phyloP scores from a whole-genome alignment of 192 early-diverging fungal genomes.

The Coemansia biformis region DNA sequence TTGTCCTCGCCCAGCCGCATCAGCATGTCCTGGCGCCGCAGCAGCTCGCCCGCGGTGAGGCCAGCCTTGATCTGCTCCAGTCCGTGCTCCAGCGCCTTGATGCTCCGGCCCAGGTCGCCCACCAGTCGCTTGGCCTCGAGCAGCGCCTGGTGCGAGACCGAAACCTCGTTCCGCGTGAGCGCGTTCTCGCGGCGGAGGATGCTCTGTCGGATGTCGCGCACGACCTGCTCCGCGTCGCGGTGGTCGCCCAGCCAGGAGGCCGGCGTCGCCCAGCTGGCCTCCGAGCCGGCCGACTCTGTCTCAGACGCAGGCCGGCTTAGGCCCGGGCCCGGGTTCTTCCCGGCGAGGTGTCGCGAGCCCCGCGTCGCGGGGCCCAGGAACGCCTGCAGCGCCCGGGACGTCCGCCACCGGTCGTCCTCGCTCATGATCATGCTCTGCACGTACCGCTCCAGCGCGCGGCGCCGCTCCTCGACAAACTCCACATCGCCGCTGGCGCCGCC shows the following conservation, averaged over 20 bases:
- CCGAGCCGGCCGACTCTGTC: constrained; percentile 15
- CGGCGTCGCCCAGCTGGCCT: constrained; percentile 53
- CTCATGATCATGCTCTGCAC: constrained; percentile 64
- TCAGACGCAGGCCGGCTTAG: constrained; percentile 32
- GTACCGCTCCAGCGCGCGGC: constrained; percentile 72
- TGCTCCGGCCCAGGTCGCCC: constrained; percentile 50
- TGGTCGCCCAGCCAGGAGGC: constrained; percentile 80
- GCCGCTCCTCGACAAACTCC: constrained; percentile 63
- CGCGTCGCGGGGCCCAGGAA: constrained; percentile 58
- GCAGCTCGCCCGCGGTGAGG: constrained; percentile 63
- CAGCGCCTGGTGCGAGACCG: constrained; percentile 71
- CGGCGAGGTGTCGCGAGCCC: constrained; percentile 53
- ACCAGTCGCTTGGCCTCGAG: constrained; percentile 72
- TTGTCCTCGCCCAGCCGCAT: constrained; percentile 66
- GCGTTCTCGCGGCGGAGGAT: constrained; percentile 70
- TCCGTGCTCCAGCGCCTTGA: constrained; percentile 52
- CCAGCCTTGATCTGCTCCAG: constrained; percentile 27
- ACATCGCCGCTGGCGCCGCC: constrained; percentile 11
- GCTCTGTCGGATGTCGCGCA: constrained; percentile 68
- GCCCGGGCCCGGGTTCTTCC: constrained; percentile 19
- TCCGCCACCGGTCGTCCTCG: constrained; percentile 73
- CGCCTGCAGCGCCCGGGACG: constrained; percentile 63
- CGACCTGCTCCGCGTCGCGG: constrained; percentile 54
- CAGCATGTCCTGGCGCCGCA: constrained; percentile 75
- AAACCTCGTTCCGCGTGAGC: constrained; percentile 66